Conservation (phyloP, 1,139 yeast genomes). For the Suhomyces choctaworum region DNA sequence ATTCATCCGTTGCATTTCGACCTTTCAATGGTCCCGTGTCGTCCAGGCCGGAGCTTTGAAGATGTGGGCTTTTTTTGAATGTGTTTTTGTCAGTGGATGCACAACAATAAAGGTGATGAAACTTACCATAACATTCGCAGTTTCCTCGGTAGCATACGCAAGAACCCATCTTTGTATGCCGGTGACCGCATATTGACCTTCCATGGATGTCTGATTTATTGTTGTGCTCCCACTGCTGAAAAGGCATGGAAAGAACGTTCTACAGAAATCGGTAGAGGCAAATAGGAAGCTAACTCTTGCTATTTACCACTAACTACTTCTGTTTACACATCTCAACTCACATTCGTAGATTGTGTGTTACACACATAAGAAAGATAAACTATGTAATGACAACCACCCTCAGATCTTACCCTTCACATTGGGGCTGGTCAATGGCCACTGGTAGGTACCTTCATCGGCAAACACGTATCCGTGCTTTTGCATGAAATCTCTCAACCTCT, state of each 20-base stretch:
- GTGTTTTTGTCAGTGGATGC: constrained; percentile 9
- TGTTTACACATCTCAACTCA: no score
- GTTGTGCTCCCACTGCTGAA: constrained; percentile 10
- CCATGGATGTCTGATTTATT: constrained; percentile 67
- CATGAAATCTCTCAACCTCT: constrained; percentile 60
- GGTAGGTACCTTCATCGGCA: constrained; percentile 60
- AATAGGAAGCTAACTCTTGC: no score
- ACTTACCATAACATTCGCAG: constrained; percentile 82
- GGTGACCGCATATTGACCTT: constrained; percentile 76
- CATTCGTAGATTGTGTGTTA: no score
- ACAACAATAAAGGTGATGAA: constrained; percentile 58
- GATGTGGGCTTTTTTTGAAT: constrained; percentile 10
- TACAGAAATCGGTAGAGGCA: background rate
- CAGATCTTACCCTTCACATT: constrained; percentile 38
- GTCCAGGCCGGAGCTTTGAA: constrained; percentile 16
- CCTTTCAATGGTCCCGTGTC: constrained; percentile 5
- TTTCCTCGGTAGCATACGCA: constrained; percentile 87
- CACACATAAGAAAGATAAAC: no score
- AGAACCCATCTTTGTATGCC: constrained; percentile 81
- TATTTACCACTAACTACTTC: no score
- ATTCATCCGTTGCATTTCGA: constrained; percentile 33
- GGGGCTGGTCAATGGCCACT: constrained; percentile 82
- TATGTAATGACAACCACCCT: no score
- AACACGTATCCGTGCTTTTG: constrained; percentile 68
- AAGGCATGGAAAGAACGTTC: constrained; percentile 10